Base-by-base conservation (phyloP, 371 early-diverging fungal genomes). In the Dinochytrium kinnereticum region DNA sequence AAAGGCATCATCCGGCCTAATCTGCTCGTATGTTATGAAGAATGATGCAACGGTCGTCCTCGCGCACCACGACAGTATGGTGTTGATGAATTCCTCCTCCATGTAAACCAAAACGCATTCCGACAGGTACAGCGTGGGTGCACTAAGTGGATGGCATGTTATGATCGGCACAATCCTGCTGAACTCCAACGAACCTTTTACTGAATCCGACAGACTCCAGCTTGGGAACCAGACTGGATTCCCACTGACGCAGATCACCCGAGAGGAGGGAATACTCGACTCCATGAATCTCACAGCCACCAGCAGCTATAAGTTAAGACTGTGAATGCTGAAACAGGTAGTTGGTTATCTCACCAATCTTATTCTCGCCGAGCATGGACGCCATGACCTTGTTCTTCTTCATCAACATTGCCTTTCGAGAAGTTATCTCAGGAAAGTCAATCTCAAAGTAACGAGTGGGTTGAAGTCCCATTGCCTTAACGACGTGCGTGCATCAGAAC, bases 51-150 rank as follows among this genome's bases (percentile, higher is more conserved):
- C 71, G 75, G 88, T 76, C 26, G 78, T 70, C 0, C 76, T 70
- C 0, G 92, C 88, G 64, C 91, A 86, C 92, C 93, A 93, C 39
- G 85, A 74, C 1, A 98, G 70, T 38, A 96, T 91, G 7, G 69
- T 38, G 59, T 91, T 87, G 93, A 87, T 68, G 87, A 85, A 10
- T 70, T 34, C 0, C 94, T 90, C 24, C 88, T 83, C 37, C 61
- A 97, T 76, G 81, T 98, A 98, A 13, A 97, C 91, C 64, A 97
- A 80, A 17, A 95, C 95, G 68, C 97, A 97, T 81, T 98, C 98
- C 40, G 97, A 93, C 3, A 98, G 71, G 72, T 95, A 91, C 55
- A 98, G 77, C 0, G 97, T 98, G 0, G 97, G 96, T 1, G 84
- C 71, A 39, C 91, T 93, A n/a, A n/a, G n/a, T n/a, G n/a, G n/a